Percentiles rank a stretch among this genome's conserved stretches.
Evolutionary conservation across 495 filamentous ascomycete species (phyloP).

Genomic region (Aspergillus egyptiacus): DNA sequence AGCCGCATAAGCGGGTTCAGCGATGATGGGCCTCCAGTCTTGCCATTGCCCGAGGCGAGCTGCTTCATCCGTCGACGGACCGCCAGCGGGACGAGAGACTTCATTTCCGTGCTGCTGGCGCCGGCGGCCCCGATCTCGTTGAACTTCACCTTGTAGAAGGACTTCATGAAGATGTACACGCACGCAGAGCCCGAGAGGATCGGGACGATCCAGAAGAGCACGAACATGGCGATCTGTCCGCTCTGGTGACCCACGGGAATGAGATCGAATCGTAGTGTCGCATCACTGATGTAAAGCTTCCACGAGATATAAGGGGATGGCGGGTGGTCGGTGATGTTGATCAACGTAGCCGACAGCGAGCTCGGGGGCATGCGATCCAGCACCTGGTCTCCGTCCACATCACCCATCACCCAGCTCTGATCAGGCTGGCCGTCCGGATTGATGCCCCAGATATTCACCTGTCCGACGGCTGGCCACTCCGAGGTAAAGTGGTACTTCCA

Average conservation of each 20-base stretch:
- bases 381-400: constrained; percentile 54
- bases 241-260: constrained; percentile 49
- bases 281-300: constrained; percentile 52
- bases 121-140: constrained; percentile 56
- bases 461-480: constrained; percentile 59
- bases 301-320: constrained; percentile 51
- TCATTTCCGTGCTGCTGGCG: constrained; percentile 29
- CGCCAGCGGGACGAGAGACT: constrained; percentile 8
- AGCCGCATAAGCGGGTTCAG: constrained; percentile 26
- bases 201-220: constrained; percentile 51
- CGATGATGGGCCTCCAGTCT: constrained; percentile 9
- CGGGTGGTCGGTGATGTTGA: constrained; percentile 56
- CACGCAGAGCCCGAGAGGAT: constrained; percentile 43
- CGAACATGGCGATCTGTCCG: constrained; percentile 51
- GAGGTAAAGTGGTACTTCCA: constrained; percentile 60
- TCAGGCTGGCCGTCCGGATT: constrained; percentile 60
- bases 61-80: constrained; percentile 31
- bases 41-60: constrained; percentile 8
- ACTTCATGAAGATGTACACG: constrained; percentile 55
- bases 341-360: constrained; percentile 46
- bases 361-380: constrained; percentile 59
- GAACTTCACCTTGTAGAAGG: constrained; percentile 66
- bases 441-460: constrained; percentile 64
- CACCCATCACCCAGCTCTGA: constrained; percentile 50
- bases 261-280: constrained; percentile 45